phyloP scores from a whole-genome alignment of 192 early-diverging fungal species.

The Coemansia sp. region DNA sequence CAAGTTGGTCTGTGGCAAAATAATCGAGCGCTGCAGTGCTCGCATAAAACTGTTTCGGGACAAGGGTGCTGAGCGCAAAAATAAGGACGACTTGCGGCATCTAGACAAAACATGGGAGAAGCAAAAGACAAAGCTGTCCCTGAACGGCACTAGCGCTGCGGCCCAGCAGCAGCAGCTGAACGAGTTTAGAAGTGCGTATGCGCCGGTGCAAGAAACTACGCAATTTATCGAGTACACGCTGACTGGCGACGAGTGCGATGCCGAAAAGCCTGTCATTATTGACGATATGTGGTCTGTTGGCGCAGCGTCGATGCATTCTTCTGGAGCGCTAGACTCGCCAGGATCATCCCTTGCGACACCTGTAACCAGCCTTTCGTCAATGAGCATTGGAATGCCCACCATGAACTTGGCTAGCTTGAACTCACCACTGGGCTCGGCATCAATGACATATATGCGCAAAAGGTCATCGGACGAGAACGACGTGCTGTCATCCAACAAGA shows the following conservation, averaged over 20 bases:
- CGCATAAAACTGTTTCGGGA: conserved; percentile 73
- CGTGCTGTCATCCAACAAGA: conserved; percentile 32
- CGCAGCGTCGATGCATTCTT: conserved; percentile 13
- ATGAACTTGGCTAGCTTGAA: conserved; percentile 24
- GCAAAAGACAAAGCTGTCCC: conserved; percentile 39
- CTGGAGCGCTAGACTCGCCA: conserved; percentile 20
- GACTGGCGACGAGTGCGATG: conserved; percentile 53
- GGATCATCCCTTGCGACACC: conserved; percentile 17
- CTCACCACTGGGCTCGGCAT: conserved; percentile 22
- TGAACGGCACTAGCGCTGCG: conserved; percentile 13
- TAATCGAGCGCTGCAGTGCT: conserved; percentile 60
- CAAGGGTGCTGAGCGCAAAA: conserved; percentile 77
- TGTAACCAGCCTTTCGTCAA: conserved; percentile 27
- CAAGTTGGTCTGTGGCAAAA: conserved; percentile 18
- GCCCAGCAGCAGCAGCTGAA: conserved; percentile 28
- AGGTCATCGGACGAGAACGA: conserved; percentile 42
- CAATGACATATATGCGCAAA: conserved; percentile 43
- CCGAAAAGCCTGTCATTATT: conserved; percentile 46
- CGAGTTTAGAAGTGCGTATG: conserved; percentile 36
- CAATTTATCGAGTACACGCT: conserved; percentile 45
- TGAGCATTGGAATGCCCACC: conserved; percentile 41
- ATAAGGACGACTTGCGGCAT: conserved; percentile 76
- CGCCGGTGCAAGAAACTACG: conserved; percentile 32
- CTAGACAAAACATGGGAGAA: conserved; percentile 68
- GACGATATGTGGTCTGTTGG: conserved; percentile 36